These are phyloP conservation scores for Tetrapisispora taiwanensis DNA, from an alignment of 805 yeast species.

Conservation along the genomic window DNA sequence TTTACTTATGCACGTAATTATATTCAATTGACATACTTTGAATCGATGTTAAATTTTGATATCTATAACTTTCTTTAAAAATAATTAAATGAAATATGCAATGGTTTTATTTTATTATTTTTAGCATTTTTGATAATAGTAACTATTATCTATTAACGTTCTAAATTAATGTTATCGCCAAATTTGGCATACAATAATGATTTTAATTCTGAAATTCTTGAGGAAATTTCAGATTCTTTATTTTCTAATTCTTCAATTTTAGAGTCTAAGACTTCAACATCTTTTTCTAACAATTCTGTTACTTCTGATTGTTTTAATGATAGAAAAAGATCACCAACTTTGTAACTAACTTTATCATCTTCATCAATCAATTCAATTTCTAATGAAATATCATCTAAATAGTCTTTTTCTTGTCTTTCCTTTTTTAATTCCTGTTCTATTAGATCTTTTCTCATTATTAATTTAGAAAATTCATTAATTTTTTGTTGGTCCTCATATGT, in stretches of 20 bases:
- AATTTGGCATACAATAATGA: slow-evolving; percentile 74
- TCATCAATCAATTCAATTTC: slow-evolving; percentile 82
- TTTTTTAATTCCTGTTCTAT: slow-evolving; percentile 39
- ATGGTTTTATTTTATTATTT: not conserved
- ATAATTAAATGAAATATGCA: not conserved
- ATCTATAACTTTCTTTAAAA: no score
- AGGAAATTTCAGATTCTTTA: slow-evolving; percentile 43
- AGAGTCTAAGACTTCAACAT: slow-evolving; percentile 42
- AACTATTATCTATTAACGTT: slow-evolving; percentile 32
- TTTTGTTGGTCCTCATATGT: slow-evolving; percentile 67
- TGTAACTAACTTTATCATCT: slow-evolving; percentile 62
- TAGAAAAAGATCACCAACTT: slow-evolving; percentile 72
- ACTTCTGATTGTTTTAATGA: slow-evolving; percentile 57
- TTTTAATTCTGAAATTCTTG: slow-evolving; percentile 51
- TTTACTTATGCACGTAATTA: not conserved
- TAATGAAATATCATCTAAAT: slow-evolving; percentile 71
- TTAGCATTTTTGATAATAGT: not conserved
- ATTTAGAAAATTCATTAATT: slow-evolving; percentile 80
- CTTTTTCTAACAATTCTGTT: slow-evolving; percentile 55
- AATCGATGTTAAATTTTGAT: no score
- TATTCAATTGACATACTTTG: no score
- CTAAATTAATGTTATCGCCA: slow-evolving; percentile 82
- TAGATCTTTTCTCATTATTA: slow-evolving; percentile 61
- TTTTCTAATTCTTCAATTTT: slow-evolving; percentile 39
- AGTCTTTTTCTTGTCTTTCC: slow-evolving; percentile 65